These are phyloP conservation scores for Yamadazyma pseudoaaseri DNA, from an alignment of 1,139 yeast genomes.

Conservation along the genomic window DNA sequence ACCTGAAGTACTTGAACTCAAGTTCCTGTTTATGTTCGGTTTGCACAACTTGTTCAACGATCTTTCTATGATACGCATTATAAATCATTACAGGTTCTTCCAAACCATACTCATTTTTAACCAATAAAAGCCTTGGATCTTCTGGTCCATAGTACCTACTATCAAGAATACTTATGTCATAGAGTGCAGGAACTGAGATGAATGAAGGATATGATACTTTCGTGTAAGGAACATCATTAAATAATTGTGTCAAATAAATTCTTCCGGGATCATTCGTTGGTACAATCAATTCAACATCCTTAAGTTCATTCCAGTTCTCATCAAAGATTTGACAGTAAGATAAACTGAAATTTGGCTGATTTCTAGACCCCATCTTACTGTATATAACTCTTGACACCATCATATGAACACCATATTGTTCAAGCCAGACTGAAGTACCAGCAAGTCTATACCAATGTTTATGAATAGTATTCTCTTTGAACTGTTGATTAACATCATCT, in stretches of 20 bases:
- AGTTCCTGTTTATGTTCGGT: conserved; percentile 20
- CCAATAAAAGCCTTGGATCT: conserved; percentile 39
- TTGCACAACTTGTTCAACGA: conserved; percentile 11
- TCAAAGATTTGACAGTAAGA: conserved; percentile 26
- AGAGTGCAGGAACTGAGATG: conserved; percentile 34
- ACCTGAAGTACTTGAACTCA: conserved; percentile 18
- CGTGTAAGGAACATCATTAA: conserved; percentile 16
- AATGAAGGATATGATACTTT: conserved; percentile 29
- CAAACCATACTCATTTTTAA: conserved; percentile 27
- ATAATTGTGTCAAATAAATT: conserved; percentile 13
- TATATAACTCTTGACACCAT: conserved; percentile 31
- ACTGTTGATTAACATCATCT: conserved; percentile 18
- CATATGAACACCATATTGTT: conserved; percentile 31
- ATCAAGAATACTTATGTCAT: conserved; percentile 21
- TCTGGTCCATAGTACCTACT: conserved; percentile 40
- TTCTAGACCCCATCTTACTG: conserved; percentile 20
- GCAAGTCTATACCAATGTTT: conserved; percentile 32
- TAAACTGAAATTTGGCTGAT: conserved; percentile 24
- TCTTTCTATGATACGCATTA: conserved; percentile 31
- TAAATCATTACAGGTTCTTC: conserved; percentile 39
- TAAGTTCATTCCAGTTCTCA: conserved; percentile 27
- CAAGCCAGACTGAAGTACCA: conserved; percentile 34
- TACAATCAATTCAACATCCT: conserved; percentile 20
- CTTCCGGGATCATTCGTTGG: conserved; percentile 22
- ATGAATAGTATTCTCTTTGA: conserved; percentile 16